Conservation (phyloP, 2,329 filamentous ascomycete genomes). For the Nigrospora osmanthi region DNA sequence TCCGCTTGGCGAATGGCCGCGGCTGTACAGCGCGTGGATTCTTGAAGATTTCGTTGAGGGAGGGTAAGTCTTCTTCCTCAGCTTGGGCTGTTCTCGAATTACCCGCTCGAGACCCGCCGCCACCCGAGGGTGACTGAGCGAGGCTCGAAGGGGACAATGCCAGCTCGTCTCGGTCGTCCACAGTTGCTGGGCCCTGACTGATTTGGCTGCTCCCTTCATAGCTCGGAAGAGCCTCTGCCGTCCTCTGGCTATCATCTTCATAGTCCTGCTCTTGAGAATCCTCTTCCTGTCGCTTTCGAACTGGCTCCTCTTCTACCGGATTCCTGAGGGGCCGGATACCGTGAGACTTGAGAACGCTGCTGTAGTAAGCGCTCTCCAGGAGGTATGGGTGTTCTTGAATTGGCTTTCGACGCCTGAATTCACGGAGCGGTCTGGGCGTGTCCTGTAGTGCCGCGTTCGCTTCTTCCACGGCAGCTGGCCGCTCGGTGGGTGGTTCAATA, state of each 20-base stretch:
- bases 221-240: conserved; percentile 15
- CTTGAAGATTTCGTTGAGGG: conserved; percentile 19
- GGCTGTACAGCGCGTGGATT: conserved; percentile 9
- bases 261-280: conserved; percentile 43
- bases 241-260: conserved; percentile 41
- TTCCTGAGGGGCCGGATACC: conserved; percentile 45
- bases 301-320: conserved; percentile 20
- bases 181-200: conserved; percentile 5
- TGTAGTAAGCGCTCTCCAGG: conserved; percentile 47
- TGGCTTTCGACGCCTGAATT: conserved; percentile 42
- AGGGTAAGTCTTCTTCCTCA: conserved; percentile 21
- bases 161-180: conserved; percentile 11
- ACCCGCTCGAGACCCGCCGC: not conserved
- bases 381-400: conserved; percentile 55
- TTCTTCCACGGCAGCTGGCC: no score
- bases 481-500: no score
- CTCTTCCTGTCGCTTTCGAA: conserved; percentile 24
- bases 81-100: not conserved
- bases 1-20: conserved; percentile 12
- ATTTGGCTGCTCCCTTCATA: conserved; percentile 27
- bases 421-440: not conserved
- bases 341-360: conserved; percentile 42
- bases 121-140: not conserved
- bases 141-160: conserved; percentile 6
- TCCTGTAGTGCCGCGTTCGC: no score